Base-by-base conservation (phyloP, 352 stramenopile genomes). In the Pythium phragmiticola region DNA sequence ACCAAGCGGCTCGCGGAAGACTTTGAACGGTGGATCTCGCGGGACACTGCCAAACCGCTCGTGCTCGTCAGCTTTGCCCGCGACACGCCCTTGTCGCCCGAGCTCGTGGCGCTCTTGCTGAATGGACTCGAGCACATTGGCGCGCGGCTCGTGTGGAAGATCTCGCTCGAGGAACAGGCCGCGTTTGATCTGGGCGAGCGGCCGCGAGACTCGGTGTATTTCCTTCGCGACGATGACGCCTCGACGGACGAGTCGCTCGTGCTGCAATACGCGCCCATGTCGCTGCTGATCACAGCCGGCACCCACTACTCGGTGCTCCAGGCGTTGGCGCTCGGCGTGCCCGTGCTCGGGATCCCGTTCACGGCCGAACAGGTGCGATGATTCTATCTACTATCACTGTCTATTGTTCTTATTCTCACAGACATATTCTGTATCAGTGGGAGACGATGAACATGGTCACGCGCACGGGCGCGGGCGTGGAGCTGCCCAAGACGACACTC, bases 301-400 rank as follows among this genome's bases (percentile, higher is more conserved):
- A 75, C 85, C 39, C 78, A 84, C 54, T 73, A 77, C 53, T 77
- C 60, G 1, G 70, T 92, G 30, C 82, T 88, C 36, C 74, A 89
- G 43, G 82, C 87, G 37, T 76, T 95, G 7, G 61, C 78, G 7
- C 66, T 69, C 7, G 82, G 84, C 6, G 69, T 86, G 4, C 84
- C 87, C 16, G 73, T 95, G 30, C 70, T 94, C 17, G 82, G 75
- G 14, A 60, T 94, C n/a, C 84, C 84, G 4, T 79, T 88, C 57
- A 86, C 83, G 0, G 84, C 87, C 1, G 86, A 95, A 57, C 84
- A 88, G 70, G 78, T 84, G 28, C 8, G 57, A 39, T 46, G 7
- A 33, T 17, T n/a, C 23, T 30, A 13, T 23, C 23, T 34, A 42
- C 9, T 55, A 19, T 54, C 34, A 19, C 4, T 36, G 2, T 51